phyloP scores from a whole-genome alignment of 2,329 filamentous ascomycete genomes.

The Colletotrichum agaves region DNA sequence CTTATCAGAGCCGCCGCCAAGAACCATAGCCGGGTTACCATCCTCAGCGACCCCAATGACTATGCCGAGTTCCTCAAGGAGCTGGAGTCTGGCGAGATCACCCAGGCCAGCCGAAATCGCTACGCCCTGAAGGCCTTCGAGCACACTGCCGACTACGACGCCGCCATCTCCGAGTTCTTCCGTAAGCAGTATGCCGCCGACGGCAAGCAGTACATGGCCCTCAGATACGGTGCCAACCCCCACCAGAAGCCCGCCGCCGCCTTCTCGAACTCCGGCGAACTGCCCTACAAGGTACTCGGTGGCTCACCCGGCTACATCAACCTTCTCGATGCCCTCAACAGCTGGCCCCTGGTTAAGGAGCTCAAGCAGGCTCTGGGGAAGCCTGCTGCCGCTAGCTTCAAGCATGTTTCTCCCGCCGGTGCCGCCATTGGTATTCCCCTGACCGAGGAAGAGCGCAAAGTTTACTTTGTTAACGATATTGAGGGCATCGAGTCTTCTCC shows the following conservation, averaged over 20 bases:
- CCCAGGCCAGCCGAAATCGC: slow-evolving; percentile 83
- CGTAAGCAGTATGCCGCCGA: slow-evolving; percentile 93
- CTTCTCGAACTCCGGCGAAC: slow-evolving; percentile 74
- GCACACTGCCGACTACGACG: slow-evolving; percentile 97
- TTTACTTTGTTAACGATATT: slow-evolving; percentile 98
- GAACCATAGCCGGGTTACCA: slow-evolving; percentile 96
- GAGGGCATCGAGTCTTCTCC: slow-evolving; percentile 85
- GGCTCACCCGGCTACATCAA: slow-evolving; percentile 98
- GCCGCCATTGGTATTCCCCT: slow-evolving; percentile 93
- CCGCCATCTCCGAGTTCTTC: slow-evolving; percentile 96
- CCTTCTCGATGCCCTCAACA: slow-evolving; percentile 93
- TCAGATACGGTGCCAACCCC: slow-evolving; percentile 96
- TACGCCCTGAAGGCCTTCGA: slow-evolving; percentile 98
- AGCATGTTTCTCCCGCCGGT: slow-evolving; percentile 97
- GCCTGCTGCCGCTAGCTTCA: slow-evolving; percentile 96
- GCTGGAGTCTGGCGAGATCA: slow-evolving; percentile 86
- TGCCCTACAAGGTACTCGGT: slow-evolving; percentile 95
- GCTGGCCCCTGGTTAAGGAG: slow-evolving; percentile 97
- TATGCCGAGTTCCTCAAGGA: slow-evolving; percentile 95
- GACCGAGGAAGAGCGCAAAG: slow-evolving; percentile 88
- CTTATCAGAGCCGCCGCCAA: slow-evolving; percentile 96
- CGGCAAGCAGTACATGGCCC: slow-evolving; percentile 82
- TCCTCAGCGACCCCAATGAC: slow-evolving; percentile 92
- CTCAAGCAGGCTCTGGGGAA: slow-evolving; percentile 87
- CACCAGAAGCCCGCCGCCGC: slow-evolving; percentile 97